Conservation (phyloP, 352 stramenopile genomes). For the Phytophthora pini region DNA sequence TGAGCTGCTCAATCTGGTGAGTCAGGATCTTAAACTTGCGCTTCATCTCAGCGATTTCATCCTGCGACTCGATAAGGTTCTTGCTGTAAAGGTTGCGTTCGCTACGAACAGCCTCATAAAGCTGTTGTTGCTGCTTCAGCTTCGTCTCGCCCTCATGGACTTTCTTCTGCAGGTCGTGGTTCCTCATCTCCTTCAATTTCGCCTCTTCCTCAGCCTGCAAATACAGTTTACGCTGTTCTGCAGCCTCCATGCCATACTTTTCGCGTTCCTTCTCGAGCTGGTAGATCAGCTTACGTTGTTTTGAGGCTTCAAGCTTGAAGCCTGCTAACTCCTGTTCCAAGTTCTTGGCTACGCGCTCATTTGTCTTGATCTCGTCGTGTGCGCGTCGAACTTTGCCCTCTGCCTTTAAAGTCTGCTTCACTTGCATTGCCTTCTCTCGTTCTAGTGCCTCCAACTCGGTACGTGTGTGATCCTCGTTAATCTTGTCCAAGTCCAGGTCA, state of each 20-base stretch:
- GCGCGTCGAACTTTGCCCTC: conserved; percentile 90
- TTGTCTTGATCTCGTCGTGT: conserved; percentile 92
- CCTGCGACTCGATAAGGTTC: conserved; percentile 95
- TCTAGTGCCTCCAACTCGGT: conserved; percentile 88
- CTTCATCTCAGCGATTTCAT: conserved; percentile 97
- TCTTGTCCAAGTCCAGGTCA: conserved; percentile 81
- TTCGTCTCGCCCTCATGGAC: conserved; percentile 92
- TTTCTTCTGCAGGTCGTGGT: conserved; percentile 87
- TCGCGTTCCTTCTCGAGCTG: conserved; percentile 94
- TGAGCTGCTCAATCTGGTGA: conserved; percentile 96
- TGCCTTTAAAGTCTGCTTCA: conserved; percentile 81
- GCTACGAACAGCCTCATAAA: conserved; percentile 94
- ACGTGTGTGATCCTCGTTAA: conserved; percentile 74
- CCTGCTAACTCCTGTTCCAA: conserved; percentile 82
- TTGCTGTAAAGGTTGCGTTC: conserved; percentile 97
- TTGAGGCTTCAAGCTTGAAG: conserved; percentile 86
- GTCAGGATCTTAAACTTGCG: conserved; percentile 98
- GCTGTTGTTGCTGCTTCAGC: conserved; percentile 97
- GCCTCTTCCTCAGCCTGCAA: conserved; percentile 83
- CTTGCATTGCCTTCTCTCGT: conserved; percentile 86
- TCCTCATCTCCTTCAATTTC: conserved; percentile 84
- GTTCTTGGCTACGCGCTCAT: conserved; percentile 91
- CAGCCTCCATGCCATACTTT: conserved; percentile 90
- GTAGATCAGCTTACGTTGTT: conserved; percentile 92
- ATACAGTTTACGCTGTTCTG: conserved; percentile 87